Conservation (phyloP, 2,329 filamentous ascomycete genomes). For the Botrytis galanthina region DNA sequence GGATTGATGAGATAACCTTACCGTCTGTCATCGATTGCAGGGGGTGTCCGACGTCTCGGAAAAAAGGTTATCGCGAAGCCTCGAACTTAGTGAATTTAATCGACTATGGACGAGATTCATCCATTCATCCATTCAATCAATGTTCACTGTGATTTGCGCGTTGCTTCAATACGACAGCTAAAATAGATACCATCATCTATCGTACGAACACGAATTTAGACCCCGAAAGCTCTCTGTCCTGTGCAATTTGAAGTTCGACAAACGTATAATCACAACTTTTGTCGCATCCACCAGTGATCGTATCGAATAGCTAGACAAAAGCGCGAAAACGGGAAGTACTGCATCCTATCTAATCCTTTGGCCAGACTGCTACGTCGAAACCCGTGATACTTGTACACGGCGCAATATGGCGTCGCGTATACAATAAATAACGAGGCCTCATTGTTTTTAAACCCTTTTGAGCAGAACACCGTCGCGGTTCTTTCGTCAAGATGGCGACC, state of each 20-base stretch:
- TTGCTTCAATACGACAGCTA: background rate
- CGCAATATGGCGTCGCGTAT: background rate
- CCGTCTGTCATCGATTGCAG: background rate
- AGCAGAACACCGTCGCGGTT: background rate
- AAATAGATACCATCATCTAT: background rate
- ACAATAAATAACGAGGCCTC: background rate
- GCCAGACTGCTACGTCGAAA: background rate
- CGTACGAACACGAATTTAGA: background rate
- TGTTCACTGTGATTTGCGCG: background rate
- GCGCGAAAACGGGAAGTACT: background rate
- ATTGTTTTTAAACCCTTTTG: background rate
- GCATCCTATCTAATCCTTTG: background rate
- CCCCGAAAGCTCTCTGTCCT: background rate
- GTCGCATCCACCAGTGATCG: no score
- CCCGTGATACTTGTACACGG: background rate
- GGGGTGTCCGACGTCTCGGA: background rate
- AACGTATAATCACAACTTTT: background rate
- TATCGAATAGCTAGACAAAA: background rate
- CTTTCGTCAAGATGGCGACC: constrained; percentile 22
- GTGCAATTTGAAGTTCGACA: background rate
- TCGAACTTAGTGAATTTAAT: background rate
- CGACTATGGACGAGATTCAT: background rate
- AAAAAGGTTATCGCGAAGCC: constrained; percentile 1
- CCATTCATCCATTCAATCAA: background rate
- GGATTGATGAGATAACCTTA: background rate